phyloP scores from a whole-genome alignment of 2,329 filamentous ascomycete species.

The Coniella lustricola region DNA sequence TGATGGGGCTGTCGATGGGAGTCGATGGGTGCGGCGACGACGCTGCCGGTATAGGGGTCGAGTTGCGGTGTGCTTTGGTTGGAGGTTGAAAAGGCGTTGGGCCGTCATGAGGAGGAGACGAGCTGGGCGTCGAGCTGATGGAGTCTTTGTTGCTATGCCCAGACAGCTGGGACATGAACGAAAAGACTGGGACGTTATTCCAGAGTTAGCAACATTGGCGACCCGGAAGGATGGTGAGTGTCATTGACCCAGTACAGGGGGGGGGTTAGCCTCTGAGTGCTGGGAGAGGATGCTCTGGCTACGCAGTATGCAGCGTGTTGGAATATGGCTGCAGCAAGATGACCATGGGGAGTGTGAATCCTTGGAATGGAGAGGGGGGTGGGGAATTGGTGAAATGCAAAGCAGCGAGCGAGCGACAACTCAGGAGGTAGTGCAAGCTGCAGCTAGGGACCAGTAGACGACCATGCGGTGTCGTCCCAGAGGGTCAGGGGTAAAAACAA shows the following conservation, averaged over 20 bases:
- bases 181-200: slow-evolving; percentile 55
- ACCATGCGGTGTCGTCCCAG: no score
- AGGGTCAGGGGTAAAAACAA: no score
- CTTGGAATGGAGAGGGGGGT: background rate
- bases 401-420: background rate
- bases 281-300: slow-evolving; percentile 2
- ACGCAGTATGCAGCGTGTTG: background rate
- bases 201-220: slow-evolving; percentile 16
- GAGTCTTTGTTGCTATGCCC: slow-evolving; percentile 33
- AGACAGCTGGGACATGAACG: slow-evolving; percentile 80
- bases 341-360: background rate
- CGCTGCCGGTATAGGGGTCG: slow-evolving; percentile 21
- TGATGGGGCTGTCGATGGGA: slow-evolving; percentile 35
- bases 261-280: slow-evolving; percentile 4
- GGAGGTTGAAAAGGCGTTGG: slow-evolving; percentile 12
- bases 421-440: no score
- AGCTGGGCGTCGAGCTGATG: slow-evolving; percentile 35
- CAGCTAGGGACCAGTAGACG: no score
- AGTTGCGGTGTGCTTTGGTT: slow-evolving; percentile 16
- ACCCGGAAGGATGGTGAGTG: slow-evolving; percentile 3
- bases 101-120: slow-evolving; percentile 35
- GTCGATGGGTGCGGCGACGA: slow-evolving; percentile 30
- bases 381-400: no score
- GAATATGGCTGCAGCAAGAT: slow-evolving; percentile 9
- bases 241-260: slow-evolving; percentile 8